Evolutionary conservation across 108 stramenopile genomes (phyloP).

Genomic region (Chaetoceros tenuissimus): DNA sequence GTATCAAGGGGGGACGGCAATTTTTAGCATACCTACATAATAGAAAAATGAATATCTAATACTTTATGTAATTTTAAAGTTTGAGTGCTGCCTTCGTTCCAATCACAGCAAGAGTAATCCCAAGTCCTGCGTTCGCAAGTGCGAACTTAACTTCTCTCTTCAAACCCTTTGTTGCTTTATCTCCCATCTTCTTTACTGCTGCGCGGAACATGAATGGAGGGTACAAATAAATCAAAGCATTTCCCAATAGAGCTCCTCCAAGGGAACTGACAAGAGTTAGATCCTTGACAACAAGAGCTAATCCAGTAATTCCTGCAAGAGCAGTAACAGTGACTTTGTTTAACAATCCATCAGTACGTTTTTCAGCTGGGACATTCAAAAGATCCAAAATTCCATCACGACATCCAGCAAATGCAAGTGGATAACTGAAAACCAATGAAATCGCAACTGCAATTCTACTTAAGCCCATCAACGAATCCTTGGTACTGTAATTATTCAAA

Average conservation of each 20-base stretch:
- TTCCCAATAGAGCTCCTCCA: constrained; percentile 75
- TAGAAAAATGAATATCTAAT: too few species aligned
- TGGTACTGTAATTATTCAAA: constrained; percentile 88
- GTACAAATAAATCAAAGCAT: constrained; percentile 73
- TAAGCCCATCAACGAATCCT: constrained; percentile 74
- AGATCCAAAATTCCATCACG: constrained; percentile 73
- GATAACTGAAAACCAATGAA: constrained; percentile 86
- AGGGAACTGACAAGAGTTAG: constrained; percentile 58
- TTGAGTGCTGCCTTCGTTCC: constrained; percentile 69
- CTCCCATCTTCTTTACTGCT: constrained; percentile 41
- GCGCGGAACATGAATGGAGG: constrained; percentile 70
- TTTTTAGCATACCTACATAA: too few species aligned
- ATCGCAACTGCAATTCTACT: constrained; percentile 88
- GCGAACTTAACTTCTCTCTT: constrained; percentile 48
- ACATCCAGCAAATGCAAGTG: constrained; percentile 80
- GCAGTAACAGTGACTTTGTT: constrained; percentile 45
- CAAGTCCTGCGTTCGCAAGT: constrained; percentile 52
- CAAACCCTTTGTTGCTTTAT: constrained; percentile 38
- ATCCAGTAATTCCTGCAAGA: constrained; percentile 24
- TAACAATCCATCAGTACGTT: constrained; percentile 43
- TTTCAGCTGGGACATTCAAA: constrained; percentile 39
- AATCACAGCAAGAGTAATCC: constrained; percentile 69
- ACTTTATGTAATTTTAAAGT: too few species aligned
- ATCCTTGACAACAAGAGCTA: constrained; percentile 39
- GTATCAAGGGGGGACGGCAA: too few species aligned